These are phyloP conservation scores for Rhizodiscina lignyota DNA, from an alignment of 495 filamentous ascomycete species.

Conservation along the genomic window DNA sequence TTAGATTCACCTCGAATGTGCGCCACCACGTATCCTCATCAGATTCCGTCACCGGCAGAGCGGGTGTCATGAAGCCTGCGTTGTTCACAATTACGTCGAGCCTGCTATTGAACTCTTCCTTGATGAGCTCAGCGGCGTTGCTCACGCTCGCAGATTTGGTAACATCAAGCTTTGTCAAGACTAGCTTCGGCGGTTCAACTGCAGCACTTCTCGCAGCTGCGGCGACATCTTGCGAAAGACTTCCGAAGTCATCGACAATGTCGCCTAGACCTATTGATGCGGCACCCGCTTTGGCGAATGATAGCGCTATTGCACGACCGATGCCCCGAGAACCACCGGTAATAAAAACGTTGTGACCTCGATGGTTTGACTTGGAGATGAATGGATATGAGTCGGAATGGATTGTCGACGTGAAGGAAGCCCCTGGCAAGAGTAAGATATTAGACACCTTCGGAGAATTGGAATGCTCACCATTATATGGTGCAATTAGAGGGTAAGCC, in stretches of 20 bases:
- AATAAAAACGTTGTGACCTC: slow-evolving; percentile 1
- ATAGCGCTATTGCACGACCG: neutral
- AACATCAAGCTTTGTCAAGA: neutral
- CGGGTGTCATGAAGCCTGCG: neutral
- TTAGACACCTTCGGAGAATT: too few species aligned
- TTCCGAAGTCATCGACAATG: neutral
- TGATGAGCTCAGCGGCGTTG: neutral
- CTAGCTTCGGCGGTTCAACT: neutral
- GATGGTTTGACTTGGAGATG: slow-evolving; percentile 3
- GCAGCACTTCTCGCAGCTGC: neutral
- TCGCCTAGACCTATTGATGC: neutral
- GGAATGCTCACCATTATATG: too few species aligned
- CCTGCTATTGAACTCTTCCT: neutral
- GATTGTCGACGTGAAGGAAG: slow-evolving; percentile 9
- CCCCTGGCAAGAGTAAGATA: too few species aligned
- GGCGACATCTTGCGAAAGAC: neutral
- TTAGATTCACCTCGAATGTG: neutral
- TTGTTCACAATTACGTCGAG: neutral
- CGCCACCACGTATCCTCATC: neutral
- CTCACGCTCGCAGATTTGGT: neutral
- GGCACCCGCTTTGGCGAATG: neutral
- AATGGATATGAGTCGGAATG: slow-evolving; percentile 6
- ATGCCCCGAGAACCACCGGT: slow-evolving; percentile 1
- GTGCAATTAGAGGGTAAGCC: too few species aligned
- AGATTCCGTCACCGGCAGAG: neutral